Evolutionary conservation across 768 basidiomycete species (phyloP).

Genomic region (Lentinula boryana): DNA sequence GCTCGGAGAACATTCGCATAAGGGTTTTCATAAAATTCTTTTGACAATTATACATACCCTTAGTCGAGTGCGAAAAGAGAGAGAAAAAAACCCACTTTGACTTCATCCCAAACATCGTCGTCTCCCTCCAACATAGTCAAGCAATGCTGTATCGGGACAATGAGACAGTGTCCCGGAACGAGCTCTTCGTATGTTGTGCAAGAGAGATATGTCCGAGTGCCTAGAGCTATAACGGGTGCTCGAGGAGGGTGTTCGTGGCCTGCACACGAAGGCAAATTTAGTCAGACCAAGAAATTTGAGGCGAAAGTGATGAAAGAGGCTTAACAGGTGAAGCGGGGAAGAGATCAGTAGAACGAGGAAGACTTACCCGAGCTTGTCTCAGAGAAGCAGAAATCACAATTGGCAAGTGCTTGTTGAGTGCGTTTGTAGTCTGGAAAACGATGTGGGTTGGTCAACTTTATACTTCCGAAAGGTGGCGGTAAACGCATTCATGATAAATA

Average conservation of each 20-base stretch:
- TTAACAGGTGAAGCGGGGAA: too few relatives aligned
- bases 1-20: slow-evolving; percentile 90
- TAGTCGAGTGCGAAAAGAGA: background rate
- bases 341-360: background rate
- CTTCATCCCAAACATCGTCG: slow-evolving; percentile 9
- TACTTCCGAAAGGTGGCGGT: background rate
- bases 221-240: slow-evolving; percentile 85
- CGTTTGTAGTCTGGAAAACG: slow-evolving; percentile 75
- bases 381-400: slow-evolving; percentile 77
- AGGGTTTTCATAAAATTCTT: slow-evolving; percentile 87
- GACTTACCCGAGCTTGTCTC: background rate
- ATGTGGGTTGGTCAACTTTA: background rate
- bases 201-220: slow-evolving; percentile 85
- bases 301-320: background rate
- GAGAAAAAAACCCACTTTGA: slow-evolving; percentile 19
- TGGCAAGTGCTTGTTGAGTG: slow-evolving; percentile 84
- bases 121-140: slow-evolving; percentile 63
- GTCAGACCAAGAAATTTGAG: background rate
- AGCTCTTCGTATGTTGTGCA: slow-evolving; percentile 86
- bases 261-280: background rate
- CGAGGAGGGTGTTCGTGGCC: slow-evolving; percentile 75
- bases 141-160: slow-evolving; percentile 94
- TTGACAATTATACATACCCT: slow-evolving; percentile 1
- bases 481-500: too few relatives aligned
- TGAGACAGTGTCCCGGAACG: slow-evolving; percentile 88